These are phyloP conservation scores for Serpula lacrymans DNA, from an alignment of 768 basidiomycete genomes.

Conservation along the genomic window DNA sequence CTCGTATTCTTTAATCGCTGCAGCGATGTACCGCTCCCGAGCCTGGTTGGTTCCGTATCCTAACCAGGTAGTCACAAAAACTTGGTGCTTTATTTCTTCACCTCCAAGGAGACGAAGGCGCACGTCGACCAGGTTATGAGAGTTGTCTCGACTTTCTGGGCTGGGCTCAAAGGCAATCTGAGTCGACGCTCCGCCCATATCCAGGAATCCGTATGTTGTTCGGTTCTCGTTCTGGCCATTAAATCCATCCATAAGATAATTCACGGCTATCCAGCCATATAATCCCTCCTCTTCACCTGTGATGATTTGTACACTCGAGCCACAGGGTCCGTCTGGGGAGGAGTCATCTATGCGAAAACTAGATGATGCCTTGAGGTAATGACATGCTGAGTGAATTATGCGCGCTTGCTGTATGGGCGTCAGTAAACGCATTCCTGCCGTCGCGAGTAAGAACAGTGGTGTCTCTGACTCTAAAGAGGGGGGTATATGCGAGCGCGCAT, in stretches of 20 bases:
- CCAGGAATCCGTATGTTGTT: conserved; percentile 95
- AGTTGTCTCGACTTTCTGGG: conserved; percentile 54
- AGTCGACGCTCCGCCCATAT: conserved; percentile 99
- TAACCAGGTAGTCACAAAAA: conserved; percentile 98
- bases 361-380: conserved; percentile 70
- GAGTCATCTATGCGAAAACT: conserved; percentile 71
- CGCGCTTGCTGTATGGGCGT: conserved; percentile 61
- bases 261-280: conserved; percentile 99
- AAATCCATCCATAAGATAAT: conserved; percentile 98
- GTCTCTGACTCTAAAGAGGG: conserved; percentile 83
- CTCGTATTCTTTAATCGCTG: conserved; percentile 59
- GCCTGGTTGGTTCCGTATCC: conserved; percentile 98
- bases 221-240: conserved; percentile 47
- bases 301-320: conserved; percentile 90
- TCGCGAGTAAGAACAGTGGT: conserved; percentile 91
- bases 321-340: conserved; percentile 75
- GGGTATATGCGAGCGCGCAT: conserved; percentile 81
- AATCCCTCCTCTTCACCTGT: conserved; percentile 98
- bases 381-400: conserved; percentile 75
- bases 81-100: conserved; percentile 82
- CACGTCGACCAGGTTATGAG: conserved; percentile 73
- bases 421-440: conserved; percentile 95
- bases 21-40: conserved; percentile 85
- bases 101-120: conserved; percentile 79
- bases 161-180: conserved; percentile 97